phyloP scores from a whole-genome alignment of 768 basidiomycete species.

The Phanerochaete carnosa region DNA sequence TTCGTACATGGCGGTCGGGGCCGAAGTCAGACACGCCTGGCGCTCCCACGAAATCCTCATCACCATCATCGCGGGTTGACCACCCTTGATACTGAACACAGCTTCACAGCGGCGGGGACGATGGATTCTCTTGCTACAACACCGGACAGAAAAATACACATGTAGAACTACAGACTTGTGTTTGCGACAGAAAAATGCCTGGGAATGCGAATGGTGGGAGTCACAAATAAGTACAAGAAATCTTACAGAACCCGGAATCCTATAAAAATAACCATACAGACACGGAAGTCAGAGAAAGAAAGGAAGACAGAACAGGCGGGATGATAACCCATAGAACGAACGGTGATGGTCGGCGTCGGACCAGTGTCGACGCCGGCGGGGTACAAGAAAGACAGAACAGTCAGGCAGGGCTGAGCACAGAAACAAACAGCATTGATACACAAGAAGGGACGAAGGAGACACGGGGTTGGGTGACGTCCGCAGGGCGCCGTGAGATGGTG shows the following conservation, averaged over 20 bases:
- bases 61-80: too few relatives aligned
- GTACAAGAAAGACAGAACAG: background rate
- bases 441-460: background rate
- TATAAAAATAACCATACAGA: constrained; percentile 1
- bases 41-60: too few relatives aligned
- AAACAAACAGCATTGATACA: background rate
- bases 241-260: background rate
- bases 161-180: constrained; percentile 6
- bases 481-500: background rate
- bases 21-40: too few relatives aligned
- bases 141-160: background rate
- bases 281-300: background rate
- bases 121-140: background rate
- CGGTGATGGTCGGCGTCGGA: background rate
- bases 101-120: background rate
- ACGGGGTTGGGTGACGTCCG: background rate
- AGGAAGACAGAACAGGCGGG: background rate
- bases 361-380: background rate
- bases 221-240: background rate
- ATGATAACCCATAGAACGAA: too few relatives aligned
- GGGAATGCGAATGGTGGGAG: background rate
- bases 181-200: background rate
- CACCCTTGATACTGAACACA: too few relatives aligned
- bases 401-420: background rate
- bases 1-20: too few relatives aligned